Evolutionary conservation across 345 rosid species (phyloP).

Genomic region (Boechera retrofracta): DNA sequence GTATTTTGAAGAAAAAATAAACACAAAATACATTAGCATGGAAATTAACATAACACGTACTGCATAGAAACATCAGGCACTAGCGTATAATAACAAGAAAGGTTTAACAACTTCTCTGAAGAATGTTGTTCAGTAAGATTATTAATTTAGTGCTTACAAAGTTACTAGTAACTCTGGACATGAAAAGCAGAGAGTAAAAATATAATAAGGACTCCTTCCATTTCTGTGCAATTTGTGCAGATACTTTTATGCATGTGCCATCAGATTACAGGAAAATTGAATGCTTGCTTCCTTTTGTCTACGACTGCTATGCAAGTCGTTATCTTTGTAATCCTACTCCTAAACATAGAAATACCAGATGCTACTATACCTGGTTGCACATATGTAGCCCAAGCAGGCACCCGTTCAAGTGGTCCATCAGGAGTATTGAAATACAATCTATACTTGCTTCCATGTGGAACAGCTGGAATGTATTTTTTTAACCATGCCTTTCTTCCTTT

Average conservation of each 20-base stretch:
- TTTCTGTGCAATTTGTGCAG: not conserved
- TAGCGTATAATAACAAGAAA: slow-evolving; percentile 8
- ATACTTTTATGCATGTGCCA: not conserved
- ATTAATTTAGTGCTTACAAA: not conserved
- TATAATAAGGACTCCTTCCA: not conserved
- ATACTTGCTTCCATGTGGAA: slow-evolving; percentile 95
- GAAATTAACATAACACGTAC: slow-evolving; percentile 18
- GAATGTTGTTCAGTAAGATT: slow-evolving; percentile 3
- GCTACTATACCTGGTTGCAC: slow-evolving; percentile 78
- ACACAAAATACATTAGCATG: not conserved
- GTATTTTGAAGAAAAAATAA: not conserved
- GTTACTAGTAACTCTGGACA: slow-evolving; percentile 15
- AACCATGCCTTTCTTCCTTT: slow-evolving; percentile 97
- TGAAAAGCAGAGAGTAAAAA: slow-evolving; percentile 11
- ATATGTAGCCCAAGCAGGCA: slow-evolving; percentile 97
- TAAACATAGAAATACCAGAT: slow-evolving; percentile 13
- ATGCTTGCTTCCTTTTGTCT: slow-evolving; percentile 19
- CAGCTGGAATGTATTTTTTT: slow-evolving; percentile 76
- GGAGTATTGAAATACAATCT: slow-evolving; percentile 93
- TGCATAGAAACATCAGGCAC: slow-evolving; percentile 15
- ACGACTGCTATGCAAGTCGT: slow-evolving; percentile 19
- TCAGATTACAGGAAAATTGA: not conserved
- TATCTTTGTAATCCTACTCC: slow-evolving; percentile 28
- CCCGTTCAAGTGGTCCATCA: slow-evolving; percentile 83
- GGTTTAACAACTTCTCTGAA: slow-evolving; percentile 1